A percentile compares a stretch with the other conserved stretches of the same genome.
phyloP scores from a whole-genome alignment of 2,329 filamentous ascomycete species.

The Diplodia corticola region DNA sequence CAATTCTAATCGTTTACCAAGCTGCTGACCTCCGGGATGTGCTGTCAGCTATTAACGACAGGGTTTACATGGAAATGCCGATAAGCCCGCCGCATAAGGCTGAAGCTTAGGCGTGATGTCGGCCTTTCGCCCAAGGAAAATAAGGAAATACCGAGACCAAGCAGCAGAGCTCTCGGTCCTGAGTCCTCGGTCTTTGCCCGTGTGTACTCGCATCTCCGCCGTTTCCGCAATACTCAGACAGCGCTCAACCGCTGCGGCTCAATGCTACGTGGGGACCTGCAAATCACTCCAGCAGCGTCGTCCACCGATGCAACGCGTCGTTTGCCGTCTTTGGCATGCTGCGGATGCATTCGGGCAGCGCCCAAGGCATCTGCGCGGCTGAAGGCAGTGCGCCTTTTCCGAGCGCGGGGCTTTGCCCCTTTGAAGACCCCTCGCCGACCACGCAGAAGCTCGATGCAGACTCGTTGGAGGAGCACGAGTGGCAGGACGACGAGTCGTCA shows the following conservation, averaged over 20 bases:
- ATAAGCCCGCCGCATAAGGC: slow-evolving; percentile 10
- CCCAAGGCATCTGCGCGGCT: not conserved
- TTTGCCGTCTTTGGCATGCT: not conserved
- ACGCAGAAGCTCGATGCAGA: not conserved
- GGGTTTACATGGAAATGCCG: not conserved
- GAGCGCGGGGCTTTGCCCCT: not conserved
- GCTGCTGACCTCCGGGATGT: not conserved
- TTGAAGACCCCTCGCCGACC: not conserved
- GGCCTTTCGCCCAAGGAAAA: not conserved
- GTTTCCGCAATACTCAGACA: not conserved
- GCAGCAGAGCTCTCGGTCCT: not conserved
- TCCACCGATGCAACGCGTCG: not conserved
- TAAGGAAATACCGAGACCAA: slow-evolving; percentile 5
- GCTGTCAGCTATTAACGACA: not conserved
- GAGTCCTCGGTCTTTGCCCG: not conserved
- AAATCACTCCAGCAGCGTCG: not conserved
- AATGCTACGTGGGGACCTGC: not conserved
- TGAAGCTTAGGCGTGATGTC: slow-evolving; percentile 8
- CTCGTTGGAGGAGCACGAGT: not conserved
- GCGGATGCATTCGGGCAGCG: not conserved
- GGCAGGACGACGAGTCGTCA: not conserved
- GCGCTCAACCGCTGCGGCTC: not conserved
- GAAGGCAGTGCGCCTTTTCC: not conserved
- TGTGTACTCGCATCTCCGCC: not conserved
- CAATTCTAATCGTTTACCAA: not conserved